Evolutionary conservation across 2,329 filamentous ascomycete genomes (phyloP).

Genomic region (Alternaria viburni): DNA sequence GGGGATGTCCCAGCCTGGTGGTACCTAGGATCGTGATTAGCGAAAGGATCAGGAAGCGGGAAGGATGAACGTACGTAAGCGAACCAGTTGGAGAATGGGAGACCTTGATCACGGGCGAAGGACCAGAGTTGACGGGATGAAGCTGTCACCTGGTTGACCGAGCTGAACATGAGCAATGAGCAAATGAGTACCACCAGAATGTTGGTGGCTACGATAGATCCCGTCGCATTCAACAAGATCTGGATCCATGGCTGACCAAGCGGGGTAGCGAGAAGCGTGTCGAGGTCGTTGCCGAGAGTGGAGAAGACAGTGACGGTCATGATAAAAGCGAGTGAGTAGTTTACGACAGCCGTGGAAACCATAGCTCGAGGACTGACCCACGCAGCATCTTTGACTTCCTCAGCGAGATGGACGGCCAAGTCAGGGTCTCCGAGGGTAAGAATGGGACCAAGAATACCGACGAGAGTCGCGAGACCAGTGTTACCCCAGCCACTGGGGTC

Average conservation of each 20-base stretch:
- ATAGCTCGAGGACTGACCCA: conserved; percentile 41
- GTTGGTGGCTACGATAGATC: conserved; percentile 21
- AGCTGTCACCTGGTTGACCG: conserved; percentile 17
- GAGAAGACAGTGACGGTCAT: conserved; percentile 28
- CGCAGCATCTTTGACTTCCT: conserved; percentile 35
- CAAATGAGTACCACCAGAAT: conserved; percentile 19
- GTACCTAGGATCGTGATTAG: conserved; percentile 13
- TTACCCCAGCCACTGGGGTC: conserved; percentile 52
- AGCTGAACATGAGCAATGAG: not conserved
- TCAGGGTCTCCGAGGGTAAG: conserved; percentile 45
- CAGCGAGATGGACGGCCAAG: conserved; percentile 41
- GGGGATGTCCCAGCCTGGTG: conserved; percentile 25
- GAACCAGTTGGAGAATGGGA: conserved; percentile 24
- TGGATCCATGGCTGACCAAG: conserved; percentile 27
- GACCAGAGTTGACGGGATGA: conserved; percentile 36
- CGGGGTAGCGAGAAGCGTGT: conserved; percentile 7
- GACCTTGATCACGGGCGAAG: conserved; percentile 35
- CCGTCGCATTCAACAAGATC: conserved; percentile 27
- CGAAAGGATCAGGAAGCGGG: not conserved
- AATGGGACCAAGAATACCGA: conserved; percentile 44
- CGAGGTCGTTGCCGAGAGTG: not conserved
- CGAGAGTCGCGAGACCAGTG: conserved; percentile 49
- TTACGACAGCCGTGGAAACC: conserved; percentile 42
- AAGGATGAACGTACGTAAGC: conserved; percentile 15
- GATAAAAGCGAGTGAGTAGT: conserved; percentile 42